Conservation (phyloP, 2,329 filamentous ascomycete genomes). For the Pseudocercospora fuligena region DNA sequence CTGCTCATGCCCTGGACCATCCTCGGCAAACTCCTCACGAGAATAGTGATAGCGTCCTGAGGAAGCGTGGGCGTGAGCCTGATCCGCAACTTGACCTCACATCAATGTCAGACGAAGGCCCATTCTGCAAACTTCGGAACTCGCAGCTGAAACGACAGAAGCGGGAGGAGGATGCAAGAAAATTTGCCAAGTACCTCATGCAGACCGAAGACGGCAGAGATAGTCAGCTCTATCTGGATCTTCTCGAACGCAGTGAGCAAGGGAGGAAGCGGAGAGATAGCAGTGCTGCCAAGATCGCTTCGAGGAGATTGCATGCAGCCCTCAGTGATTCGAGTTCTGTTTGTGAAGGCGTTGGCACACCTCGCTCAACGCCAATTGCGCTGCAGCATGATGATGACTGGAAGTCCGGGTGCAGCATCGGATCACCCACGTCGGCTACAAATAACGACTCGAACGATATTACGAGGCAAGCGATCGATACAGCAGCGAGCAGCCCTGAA, state of each 20-base stretch:
- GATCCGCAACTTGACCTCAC: neutral
- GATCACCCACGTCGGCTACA: neutral
- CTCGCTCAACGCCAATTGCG: neutral
- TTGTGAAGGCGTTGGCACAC: neutral
- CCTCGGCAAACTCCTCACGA: neutral
- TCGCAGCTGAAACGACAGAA: neutral
- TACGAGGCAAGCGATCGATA: neutral
- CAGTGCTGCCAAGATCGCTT: neutral
- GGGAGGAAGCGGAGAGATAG: neutral
- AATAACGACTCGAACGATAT: neutral
- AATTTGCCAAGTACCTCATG: neutral
- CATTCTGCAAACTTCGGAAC: neutral
- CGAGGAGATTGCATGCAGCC: neutral
- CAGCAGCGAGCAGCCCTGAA: neutral
- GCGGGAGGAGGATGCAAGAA: neutral
- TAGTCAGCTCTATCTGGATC: neutral
- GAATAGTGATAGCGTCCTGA: neutral
- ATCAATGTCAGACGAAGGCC: neutral
- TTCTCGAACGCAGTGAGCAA: neutral
- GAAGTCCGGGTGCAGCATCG: neutral
- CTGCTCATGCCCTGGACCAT: neutral
- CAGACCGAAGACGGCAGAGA: conserved; percentile 2
- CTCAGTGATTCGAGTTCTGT: neutral
- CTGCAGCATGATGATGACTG: neutral
- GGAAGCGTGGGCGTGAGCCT: neutral